Evolutionary conservation across 495 filamentous ascomycete genomes (phyloP).

Genomic region (Aspergillus mulundensis): DNA sequence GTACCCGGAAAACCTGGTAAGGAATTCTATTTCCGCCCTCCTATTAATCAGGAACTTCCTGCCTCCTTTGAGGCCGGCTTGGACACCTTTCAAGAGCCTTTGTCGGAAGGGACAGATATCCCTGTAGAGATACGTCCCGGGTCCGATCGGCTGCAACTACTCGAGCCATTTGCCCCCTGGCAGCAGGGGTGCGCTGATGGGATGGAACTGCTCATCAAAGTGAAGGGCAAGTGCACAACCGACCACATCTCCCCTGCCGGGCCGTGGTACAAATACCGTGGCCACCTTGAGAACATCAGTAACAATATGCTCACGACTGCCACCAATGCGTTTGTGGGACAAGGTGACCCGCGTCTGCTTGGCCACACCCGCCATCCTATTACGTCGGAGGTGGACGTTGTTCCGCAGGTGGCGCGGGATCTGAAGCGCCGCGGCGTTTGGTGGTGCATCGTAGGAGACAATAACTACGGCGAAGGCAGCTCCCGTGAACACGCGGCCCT

Average conservation of each 20-base stretch:
- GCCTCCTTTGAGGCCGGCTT: background rate
- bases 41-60: constrained; percentile 14
- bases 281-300: constrained; percentile 20
- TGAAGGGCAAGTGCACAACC: constrained; percentile 24
- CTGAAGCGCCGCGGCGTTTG: constrained; percentile 6
- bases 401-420: constrained; percentile 18
- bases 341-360: constrained; percentile 16
- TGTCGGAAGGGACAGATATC: constrained; percentile 5
- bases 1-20: background rate
- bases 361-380: constrained; percentile 19
- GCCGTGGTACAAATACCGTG: constrained; percentile 21
- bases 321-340: constrained; percentile 17
- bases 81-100: constrained; percentile 19
- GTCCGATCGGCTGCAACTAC: constrained; percentile 18
- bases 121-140: constrained; percentile 11
- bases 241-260: constrained; percentile 23
- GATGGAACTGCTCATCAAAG: constrained; percentile 19
- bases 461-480: constrained; percentile 24
- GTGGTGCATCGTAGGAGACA: constrained; percentile 22
- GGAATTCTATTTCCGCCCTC: constrained; percentile 11
- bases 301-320: constrained; percentile 25
- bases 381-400: constrained; percentile 3
- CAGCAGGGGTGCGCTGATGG: constrained; percentile 8
- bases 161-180: constrained; percentile 16
- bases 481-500: constrained; percentile 24